Base-by-base conservation (phyloP, 495 filamentous ascomycete genomes). In the Tetracladium marchalianum region DNA sequence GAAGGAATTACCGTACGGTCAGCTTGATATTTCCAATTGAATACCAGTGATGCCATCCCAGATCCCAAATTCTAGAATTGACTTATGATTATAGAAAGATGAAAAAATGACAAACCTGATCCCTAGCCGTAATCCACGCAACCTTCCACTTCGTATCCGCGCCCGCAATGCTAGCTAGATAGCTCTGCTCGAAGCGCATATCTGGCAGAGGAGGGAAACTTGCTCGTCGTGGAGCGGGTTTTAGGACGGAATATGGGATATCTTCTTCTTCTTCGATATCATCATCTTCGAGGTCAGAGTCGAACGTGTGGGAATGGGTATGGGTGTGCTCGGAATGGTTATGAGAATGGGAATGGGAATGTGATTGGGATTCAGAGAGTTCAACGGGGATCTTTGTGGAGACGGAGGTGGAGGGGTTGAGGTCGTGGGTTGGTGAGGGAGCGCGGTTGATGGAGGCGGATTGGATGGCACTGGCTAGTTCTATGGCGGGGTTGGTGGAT, bases 151-250 rank as follows among this genome's bases (percentile, higher is more conserved):
- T 86, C 19, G 77, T 80, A 47, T 92, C 75, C 16, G 86, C 86
- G 41, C 75, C 69, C 52, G 78, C 76, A 44, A 98, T 78, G 61
- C 87, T 90, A 39, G 81, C 81, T 35, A 98, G 71, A 59, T 97
- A 97, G 66, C 88, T 94, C 73, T 98, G 92, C 69, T 98, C 92
- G 63, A 97, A 97, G 41, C 92, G 73, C 53, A 98, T 66, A 64
- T 98, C 92, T 1, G 92, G 92, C 56, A 98, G 66, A 0, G 93
- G 90, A 42, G 86, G 87, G 47, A 95, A 77, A 32, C 65, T 47
- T 6, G 51, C 43, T 11, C 58, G 67, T n/a, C 78, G 70, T 11
- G 73, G 66, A 22, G 65, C 43, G 2, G 78, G 72, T 41, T 65
- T 68, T 43, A 85, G 56, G 35, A 78, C 71, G 44, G 68, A 73